Base-by-base conservation (phyloP, 2,329 filamentous ascomycete species). In the Dothistroma pini region DNA sequence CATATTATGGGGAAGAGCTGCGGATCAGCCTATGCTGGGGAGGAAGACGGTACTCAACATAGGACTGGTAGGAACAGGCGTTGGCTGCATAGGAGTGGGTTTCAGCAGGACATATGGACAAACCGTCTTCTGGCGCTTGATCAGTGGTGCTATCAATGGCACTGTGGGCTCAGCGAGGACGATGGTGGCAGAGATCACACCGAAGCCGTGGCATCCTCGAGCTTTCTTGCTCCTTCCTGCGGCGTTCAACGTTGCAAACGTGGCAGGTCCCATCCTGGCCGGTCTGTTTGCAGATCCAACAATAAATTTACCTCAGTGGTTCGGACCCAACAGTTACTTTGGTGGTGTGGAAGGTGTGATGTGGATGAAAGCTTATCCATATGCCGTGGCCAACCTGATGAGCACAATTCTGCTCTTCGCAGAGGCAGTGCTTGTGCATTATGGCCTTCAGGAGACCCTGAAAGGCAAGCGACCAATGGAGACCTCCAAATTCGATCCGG, bases 301-400 rank as follows among this genome's bases (percentile, higher is more conserved):
- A 9, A 76, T 76, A 38, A 84, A 77, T 7, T 79, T 87, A 60
- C 85, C 86, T 0, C 71, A 73, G 1, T 63, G 85, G 2, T 88
- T 89, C 69, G 85, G 84, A 0, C 79, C 81, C 2, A 80, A 79
- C 0, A 83, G 83, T 8, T 67, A 81, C 0, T 76, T 87, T 59
- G 82, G 82, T 4, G 82, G 82, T 0, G 71, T 77, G 51, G 70
- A 78, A 54, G 84, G 83, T 0, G 84, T 84, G 12, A 72, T 75
- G 61, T 89, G 86, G 86, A 83, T 89, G 77, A 75, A 77, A 41
- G 74, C 75, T 55, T 87, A 86, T 72, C 86, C 86, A 0, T 89
- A 84, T 74, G 84, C 84, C 1, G 74, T 88, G 35, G 85, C 86
- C 0, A 88, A 86, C 68, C 71, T 88, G 1, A 75, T 88, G 49